Percentiles rank a stretch among this genome's conserved stretches.
These are phyloP conservation scores for Hamigera avellanea DNA, from an alignment of 495 filamentous ascomycete genomes.

Conservation along the genomic window DNA sequence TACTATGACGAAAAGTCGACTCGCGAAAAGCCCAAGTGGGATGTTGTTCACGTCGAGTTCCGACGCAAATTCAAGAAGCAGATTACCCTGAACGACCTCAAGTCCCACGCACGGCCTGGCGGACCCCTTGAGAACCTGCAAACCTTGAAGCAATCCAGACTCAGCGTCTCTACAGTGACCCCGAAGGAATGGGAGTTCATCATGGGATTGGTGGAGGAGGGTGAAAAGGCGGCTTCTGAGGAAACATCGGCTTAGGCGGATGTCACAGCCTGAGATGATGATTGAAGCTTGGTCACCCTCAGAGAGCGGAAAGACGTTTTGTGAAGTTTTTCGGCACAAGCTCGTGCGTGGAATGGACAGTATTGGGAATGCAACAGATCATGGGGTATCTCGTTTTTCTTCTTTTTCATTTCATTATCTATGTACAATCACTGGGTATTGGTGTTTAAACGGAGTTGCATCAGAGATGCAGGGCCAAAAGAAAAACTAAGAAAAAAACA, in stretches of 20 bases:
- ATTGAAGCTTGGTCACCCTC: too few relatives aligned
- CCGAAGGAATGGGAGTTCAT: constrained; percentile 73
- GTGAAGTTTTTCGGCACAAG: too few relatives aligned
- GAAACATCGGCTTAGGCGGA: neutral
- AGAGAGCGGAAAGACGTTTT: too few relatives aligned
- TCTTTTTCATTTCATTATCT: constrained; percentile 1
- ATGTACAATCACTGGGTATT: constrained; percentile 8
- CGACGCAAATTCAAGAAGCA: constrained; percentile 64
- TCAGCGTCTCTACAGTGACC: constrained; percentile 76
- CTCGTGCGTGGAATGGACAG: neutral
- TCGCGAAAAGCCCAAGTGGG: constrained; percentile 79
- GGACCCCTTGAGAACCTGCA: constrained; percentile 69
- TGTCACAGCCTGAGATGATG: too few relatives aligned
- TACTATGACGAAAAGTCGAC: constrained; percentile 72
- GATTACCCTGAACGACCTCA: constrained; percentile 63
- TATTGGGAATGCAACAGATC: too few relatives aligned
- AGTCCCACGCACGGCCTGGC: constrained; percentile 44
- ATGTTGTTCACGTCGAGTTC: constrained; percentile 78
- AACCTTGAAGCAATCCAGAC: constrained; percentile 61
- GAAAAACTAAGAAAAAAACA: neutral
- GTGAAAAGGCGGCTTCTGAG: constrained; percentile 3
- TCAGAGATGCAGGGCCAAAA: too few relatives aligned
- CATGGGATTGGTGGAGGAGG: constrained; percentile 31
- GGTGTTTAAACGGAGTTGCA: neutral
- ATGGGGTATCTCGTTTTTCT: constrained; percentile 1